phyloP scores from a whole-genome alignment of 2,329 filamentous ascomycete species.

The Fusarium chlamydosporum region DNA sequence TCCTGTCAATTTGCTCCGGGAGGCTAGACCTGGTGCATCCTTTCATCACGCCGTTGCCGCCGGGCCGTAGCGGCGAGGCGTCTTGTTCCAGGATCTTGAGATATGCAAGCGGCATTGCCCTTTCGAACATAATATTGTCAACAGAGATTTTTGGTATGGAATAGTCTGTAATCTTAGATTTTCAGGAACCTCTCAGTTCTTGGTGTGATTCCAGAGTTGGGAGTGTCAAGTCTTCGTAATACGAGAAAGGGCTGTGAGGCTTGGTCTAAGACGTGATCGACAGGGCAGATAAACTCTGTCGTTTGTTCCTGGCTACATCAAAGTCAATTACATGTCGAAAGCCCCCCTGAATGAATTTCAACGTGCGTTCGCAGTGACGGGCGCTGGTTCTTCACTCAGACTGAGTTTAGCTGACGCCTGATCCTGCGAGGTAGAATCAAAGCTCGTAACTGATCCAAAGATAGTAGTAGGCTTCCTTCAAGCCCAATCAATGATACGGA shows the following conservation, averaged over 20 bases:
- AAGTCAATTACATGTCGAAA: neutral
- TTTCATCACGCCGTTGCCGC: slow-evolving; percentile 26
- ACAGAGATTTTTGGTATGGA: neutral
- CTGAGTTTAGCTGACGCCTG: neutral
- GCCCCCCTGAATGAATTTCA: too few relatives aligned
- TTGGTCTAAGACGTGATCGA: slow-evolving; percentile 1
- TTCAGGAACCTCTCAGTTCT: neutral
- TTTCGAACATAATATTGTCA: neutral
- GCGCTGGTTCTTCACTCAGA: neutral
- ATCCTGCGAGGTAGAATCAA: neutral
- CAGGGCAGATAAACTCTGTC: slow-evolving; percentile 2
- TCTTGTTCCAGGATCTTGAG: neutral
- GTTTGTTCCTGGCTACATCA: neutral
- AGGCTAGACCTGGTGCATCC: slow-evolving; percentile 11
- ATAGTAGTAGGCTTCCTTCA: neutral
- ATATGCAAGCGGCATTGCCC: slow-evolving; percentile 6
- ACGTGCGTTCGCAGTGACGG: too few relatives aligned
- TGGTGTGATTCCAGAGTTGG: neutral
- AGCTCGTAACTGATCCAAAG: too few relatives aligned
- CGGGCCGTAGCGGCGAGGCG: slow-evolving; percentile 23
- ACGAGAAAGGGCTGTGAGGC: neutral
- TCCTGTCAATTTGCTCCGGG: slow-evolving; percentile 11
- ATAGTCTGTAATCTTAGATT: neutral
- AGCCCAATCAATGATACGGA: neutral
- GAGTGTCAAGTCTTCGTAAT: neutral